Base-by-base conservation (phyloP, 768 basidiomycete species). In the Zangia roseola region DNA sequence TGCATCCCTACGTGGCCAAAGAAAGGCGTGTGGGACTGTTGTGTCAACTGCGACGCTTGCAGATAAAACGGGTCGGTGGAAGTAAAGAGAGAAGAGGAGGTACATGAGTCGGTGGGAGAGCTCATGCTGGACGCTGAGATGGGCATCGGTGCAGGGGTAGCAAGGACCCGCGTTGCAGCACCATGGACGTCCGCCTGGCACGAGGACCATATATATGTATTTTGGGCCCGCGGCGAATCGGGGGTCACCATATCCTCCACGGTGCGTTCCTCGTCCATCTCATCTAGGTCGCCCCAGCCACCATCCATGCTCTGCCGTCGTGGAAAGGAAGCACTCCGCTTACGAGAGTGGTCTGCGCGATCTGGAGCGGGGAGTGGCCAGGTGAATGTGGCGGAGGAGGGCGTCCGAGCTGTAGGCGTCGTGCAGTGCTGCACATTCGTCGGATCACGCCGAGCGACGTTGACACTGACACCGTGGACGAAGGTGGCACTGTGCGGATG, bases 41-140 rank as follows among this genome's bases (percentile, higher is more conserved):
- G 70, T 10, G 64, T 53, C 6, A 70, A 49, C 52, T 76, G 76
- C n/a, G 64, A 57, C 20, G 70, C 70, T 19, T 77, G 74, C 49
- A 76, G 55, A 55, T 74, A 78, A 60, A 78, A 78, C n/a, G 76
- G 77, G 53, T 78, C 77, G 10, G 76, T 73, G 43, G 74, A 71
- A 1, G 74, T 63, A 58, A 77, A 77, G 26, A 64, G 54, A 30
- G 73, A 72, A 30, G 73, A 72, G 44, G 68, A 30, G 21, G 54
- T 1, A 44, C 40, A 56, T 1, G 60, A 21, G 21, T 67, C 67
- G 30, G 58, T 43, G 45, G 69, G 57, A 35, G 59, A 50, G 47
- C 14, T 49, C 40, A 47, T 48, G 49, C 40, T 46, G 9, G 62
- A 50, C 6, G 47, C 23, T 1, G 54, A 44, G 17, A 54, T 47